Base-by-base conservation (phyloP, 345 rosid genomes). In the Psidium guajava region DNA sequence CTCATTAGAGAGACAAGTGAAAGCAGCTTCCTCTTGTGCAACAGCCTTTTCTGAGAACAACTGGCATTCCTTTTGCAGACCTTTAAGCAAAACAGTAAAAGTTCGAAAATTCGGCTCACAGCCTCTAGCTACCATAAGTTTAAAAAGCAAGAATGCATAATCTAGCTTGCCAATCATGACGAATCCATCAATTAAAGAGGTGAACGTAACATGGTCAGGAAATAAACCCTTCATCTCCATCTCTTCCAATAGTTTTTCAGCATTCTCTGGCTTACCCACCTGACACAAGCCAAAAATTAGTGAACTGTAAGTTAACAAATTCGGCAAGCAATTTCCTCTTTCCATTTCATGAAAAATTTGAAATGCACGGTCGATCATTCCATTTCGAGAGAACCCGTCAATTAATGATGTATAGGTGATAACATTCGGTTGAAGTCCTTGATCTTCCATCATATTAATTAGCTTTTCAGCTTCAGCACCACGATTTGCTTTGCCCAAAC, bases 361-460 rank as follows among this genome's bases (percentile, higher is more conserved):
- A 55, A 93, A 90, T 55, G 93, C 95, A 86, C 61, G 88, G 59
- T 87, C 82, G 21, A 88, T 85, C 44, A 82, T 89, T 28, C 90
- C 92, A 88, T 90, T 90, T 87, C 83, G 88, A 61, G 93, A 91
- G 8, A 89, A 87, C 54, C 95, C 95, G 36, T 91, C 88, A 49
- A 94, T 91, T 88, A 94, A 88, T 59, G 93, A 93, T 8, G 95
- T 90, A 83, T 93, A 94, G 51, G 95, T 93, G 81, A 93, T 88
- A 44, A 89, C 89, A 87, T 90, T 90, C 21, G 94, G 93, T 81
- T 77, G 84, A 87, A 93, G 88, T 54, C 91, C 91, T 82, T 85
- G 86, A 90, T 87, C 87, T 82, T 80, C 83, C 91, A 94, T 93
- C 87, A 89, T 87, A 51, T 50, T 81, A 74, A 89, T 82, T 81